Percentiles rank a stretch among this genome's conserved stretches.
These are phyloP conservation scores for Protomyces macrosporus DNA, from an alignment of 1,139 yeast species.

Conservation along the genomic window DNA sequence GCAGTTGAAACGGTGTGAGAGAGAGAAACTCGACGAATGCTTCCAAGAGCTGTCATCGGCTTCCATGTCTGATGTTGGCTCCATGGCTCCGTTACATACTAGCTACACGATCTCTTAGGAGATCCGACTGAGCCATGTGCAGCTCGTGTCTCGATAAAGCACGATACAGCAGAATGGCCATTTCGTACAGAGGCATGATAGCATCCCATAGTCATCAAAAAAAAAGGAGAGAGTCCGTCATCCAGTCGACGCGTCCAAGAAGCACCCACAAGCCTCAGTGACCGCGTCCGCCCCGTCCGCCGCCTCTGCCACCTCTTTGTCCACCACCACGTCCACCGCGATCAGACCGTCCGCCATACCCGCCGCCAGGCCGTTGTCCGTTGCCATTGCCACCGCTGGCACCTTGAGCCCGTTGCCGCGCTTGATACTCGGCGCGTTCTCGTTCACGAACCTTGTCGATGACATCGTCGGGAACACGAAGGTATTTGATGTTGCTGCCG, in stretches of 20 bases:
- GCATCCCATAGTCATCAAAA: no score
- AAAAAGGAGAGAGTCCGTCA: no score
- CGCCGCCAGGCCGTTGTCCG: not conserved
- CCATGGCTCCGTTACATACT: not conserved
- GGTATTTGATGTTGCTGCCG: slow-evolving; percentile 71
- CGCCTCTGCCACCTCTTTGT: slow-evolving; percentile 28
- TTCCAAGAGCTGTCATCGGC: not conserved
- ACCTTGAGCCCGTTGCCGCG: slow-evolving; percentile 28
- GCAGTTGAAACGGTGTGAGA: not conserved
- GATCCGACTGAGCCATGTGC: no score
- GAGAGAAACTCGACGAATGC: not conserved
- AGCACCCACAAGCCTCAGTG: not conserved
- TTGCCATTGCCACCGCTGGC: slow-evolving; percentile 23
- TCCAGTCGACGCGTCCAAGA: no score
- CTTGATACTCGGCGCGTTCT: slow-evolving; percentile 56
- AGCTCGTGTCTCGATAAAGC: no score
- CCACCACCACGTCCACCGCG: slow-evolving; percentile 34
- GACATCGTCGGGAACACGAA: slow-evolving; percentile 57
- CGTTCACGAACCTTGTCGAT: slow-evolving; percentile 57
- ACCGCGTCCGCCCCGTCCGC: slow-evolving; percentile 26
- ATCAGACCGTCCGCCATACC: slow-evolving; percentile 30
- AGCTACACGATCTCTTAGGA: no score
- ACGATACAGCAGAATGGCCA: no score
- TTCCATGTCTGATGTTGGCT: not conserved
- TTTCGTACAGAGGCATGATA: no score